Base-by-base conservation (phyloP, 768 basidiomycete genomes). In the Termitomyces sp. region DNA sequence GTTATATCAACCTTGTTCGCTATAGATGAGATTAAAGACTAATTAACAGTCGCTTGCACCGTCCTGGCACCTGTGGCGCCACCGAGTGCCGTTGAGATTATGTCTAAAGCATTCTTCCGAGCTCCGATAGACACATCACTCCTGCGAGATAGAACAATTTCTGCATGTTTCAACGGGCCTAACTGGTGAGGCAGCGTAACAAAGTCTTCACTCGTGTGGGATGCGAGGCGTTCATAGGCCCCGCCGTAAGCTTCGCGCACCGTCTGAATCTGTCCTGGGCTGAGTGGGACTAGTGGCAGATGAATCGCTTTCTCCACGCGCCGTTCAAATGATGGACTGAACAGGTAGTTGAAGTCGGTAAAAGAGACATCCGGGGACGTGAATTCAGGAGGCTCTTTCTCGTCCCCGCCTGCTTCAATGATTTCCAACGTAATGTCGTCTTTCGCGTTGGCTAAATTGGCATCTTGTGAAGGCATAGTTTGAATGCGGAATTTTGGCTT, bases 221-320 rank as follows among this genome's bases (percentile, higher is more conserved):
- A 70, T 44, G 77, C 65, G 59, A 78, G 80, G 37, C 74, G 74
- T 16, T 75, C 68, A 61, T 86, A 87, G 60, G 82, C 77, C 28
- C 83, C 82, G 4, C 72, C 79, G 16, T 68, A 57, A 25, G 46
- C 56, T 63, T 81, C 59, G 12, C 55, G 60, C 53, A 61, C 30
- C 44, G 48, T 53, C 32, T 53, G 61, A 10, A 50, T 41, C 17
- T 61, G 60, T 21, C 49, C 43, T 25, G 34, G 27, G 28, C 52
- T 37, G 37, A 56, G 52, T 19, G 44, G 34, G 4, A 30, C 40
- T 21, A 25, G 28, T 28, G 19, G 35, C n/a, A 35, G 34, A 30
- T 48, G 19, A 7, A 44, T 53, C 12, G 35, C 41, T 9, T 45
- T 34, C 41, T 50, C 57, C 41, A 57, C 53, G 52, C 39, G 54